Evolutionary conservation across 2,329 filamentous ascomycete genomes (phyloP).

Genomic region (Aspergillus aculeatus): DNA sequence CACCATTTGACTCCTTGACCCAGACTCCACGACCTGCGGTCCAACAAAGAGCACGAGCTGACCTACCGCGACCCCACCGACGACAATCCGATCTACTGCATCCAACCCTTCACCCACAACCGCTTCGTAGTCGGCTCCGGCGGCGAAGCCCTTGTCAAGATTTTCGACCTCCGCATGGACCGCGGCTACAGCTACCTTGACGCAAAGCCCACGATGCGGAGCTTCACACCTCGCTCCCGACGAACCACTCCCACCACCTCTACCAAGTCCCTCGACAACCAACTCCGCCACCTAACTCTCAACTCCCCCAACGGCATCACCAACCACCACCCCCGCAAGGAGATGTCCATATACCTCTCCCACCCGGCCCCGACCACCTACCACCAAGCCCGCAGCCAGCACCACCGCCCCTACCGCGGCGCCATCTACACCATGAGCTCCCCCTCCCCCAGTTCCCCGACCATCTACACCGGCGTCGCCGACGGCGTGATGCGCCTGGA

Average conservation of each 20-base stretch:
- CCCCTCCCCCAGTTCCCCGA: slow-evolving; percentile 46
- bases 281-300: neutral
- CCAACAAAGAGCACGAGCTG: slow-evolving; percentile 47
- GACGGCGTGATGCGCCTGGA: slow-evolving; percentile 45
- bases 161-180: slow-evolving; percentile 60
- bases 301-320: neutral
- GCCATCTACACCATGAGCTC: slow-evolving; percentile 47
- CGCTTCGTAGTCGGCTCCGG: slow-evolving; percentile 58
- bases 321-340: slow-evolving; percentile 24
- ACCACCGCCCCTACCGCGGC: slow-evolving; percentile 39
- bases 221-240: neutral
- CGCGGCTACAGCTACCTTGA: slow-evolving; percentile 33
- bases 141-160: slow-evolving; percentile 58
- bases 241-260: neutral
- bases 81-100: slow-evolving; percentile 58
- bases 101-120: slow-evolving; percentile 57
- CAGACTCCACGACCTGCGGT: slow-evolving; percentile 62
- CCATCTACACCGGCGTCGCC: slow-evolving; percentile 46
- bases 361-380: slow-evolving; percentile 21
- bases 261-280: neutral
- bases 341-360: slow-evolving; percentile 47
- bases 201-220: slow-evolving; percentile 13
- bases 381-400: slow-evolving; percentile 15
- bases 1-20: neutral
- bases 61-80: slow-evolving; percentile 58